Percentiles rank a stretch among this genome's conserved stretches.
Conservation (phyloP, 345 rosid species). For the Brassica carinata region DNA sequence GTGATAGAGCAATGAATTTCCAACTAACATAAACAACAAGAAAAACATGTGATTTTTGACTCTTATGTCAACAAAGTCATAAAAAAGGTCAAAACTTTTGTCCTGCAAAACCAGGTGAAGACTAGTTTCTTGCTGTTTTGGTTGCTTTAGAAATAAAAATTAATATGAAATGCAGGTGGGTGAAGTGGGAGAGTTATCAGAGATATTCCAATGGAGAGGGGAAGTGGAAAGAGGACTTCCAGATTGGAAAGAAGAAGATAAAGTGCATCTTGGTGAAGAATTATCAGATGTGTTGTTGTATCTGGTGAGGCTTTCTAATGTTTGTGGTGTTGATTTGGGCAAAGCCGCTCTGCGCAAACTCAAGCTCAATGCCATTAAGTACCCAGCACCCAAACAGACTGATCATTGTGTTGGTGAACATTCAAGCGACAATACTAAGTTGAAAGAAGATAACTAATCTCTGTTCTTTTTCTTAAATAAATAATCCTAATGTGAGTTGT, state of each 20-base stretch:
- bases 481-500: neutral
- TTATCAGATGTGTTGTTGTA: constrained; percentile 88
- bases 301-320: constrained; percentile 85
- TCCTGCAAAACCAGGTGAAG: neutral
- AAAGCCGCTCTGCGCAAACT: constrained; percentile 80
- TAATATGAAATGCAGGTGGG: constrained; percentile 57
- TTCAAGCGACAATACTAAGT: constrained; percentile 11
- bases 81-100: constrained; percentile 2
- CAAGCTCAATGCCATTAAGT: constrained; percentile 79
- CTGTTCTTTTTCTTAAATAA: neutral
- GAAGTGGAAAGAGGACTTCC: constrained; percentile 86
- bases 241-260: constrained; percentile 87
- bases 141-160: neutral
- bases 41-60: neutral
- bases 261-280: constrained; percentile 83
- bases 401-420: constrained; percentile 21
- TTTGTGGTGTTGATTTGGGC: constrained; percentile 78
- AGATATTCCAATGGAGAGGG: constrained; percentile 98
- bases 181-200: constrained; percentile 90
- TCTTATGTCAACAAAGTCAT: neutral
- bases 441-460: constrained; percentile 13
- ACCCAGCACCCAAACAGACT: constrained; percentile 50
- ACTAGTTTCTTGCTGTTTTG: neutral
- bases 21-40: neutral
- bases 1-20: neutral